Conservation (phyloP, 768 basidiomycete genomes). For the Scleroderma bovista region DNA sequence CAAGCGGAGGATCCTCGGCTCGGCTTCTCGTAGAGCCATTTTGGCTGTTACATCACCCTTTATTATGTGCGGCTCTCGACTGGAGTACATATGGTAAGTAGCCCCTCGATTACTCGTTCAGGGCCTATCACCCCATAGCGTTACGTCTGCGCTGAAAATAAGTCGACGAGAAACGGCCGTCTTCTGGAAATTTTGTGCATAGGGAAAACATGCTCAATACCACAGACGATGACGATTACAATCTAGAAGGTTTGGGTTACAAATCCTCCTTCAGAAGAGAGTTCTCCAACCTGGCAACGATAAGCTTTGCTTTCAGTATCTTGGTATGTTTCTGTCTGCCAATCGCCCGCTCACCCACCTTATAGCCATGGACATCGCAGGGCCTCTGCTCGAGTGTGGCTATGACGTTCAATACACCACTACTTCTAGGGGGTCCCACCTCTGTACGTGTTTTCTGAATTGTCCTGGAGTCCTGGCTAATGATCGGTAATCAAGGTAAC, state of each 20-base stretch:
- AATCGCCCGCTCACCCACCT: neutral
- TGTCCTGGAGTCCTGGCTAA: neutral
- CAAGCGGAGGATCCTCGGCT: too few relatives aligned
- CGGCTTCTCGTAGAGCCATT: too few relatives aligned
- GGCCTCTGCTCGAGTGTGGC: slow-evolving; percentile 73
- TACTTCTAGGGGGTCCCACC: slow-evolving; percentile 65
- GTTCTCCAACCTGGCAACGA: slow-evolving; percentile 79
- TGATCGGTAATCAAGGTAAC: slow-evolving; percentile 38
- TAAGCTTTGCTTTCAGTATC: slow-evolving; percentile 71
- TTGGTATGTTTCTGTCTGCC: slow-evolving; percentile 41
- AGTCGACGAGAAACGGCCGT: too few relatives aligned
- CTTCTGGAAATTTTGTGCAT: too few relatives aligned
- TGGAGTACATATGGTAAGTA: too few relatives aligned
- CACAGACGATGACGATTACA: slow-evolving; percentile 56
- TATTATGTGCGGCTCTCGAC: too few relatives aligned
- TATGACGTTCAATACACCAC: slow-evolving; percentile 73
- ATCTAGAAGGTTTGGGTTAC: slow-evolving; percentile 63
- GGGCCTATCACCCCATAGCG: too few relatives aligned
- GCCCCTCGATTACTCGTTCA: too few relatives aligned
- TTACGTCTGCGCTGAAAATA: too few relatives aligned
- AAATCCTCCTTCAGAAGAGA: slow-evolving; percentile 80
- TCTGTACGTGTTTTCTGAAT: slow-evolving; percentile 37
- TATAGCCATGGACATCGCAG: slow-evolving; percentile 20
- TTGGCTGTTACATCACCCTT: too few relatives aligned
- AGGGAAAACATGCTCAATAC: slow-evolving; percentile 1